Conservation (phyloP, 306 rosid genomes). For the Arachis stenosperma region DNA sequence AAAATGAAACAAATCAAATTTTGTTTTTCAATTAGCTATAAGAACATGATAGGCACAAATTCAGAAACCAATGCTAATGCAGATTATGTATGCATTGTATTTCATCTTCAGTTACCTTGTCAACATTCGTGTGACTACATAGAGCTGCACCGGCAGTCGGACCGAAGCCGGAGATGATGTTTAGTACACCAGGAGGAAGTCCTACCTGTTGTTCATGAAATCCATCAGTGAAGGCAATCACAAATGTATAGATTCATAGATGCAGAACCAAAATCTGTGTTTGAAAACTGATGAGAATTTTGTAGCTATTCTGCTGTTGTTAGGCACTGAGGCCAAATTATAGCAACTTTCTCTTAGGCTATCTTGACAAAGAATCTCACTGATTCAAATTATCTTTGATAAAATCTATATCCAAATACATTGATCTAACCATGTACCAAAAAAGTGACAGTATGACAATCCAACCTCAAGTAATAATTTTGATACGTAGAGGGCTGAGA, state of each 20-base stretch:
- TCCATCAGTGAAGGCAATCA: conserved; percentile 20
- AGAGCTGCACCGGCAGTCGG: conserved; percentile 80
- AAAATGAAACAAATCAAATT: conserved; percentile 16
- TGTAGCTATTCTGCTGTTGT: too few relatives aligned
- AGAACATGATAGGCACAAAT: conserved; percentile 7
- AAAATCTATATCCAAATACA: too few relatives aligned
- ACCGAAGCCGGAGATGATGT: conserved; percentile 72
- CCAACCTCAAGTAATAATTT: conserved; percentile 69
- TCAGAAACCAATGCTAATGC: neutral
- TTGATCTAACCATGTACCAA: too few relatives aligned
- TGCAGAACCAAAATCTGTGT: neutral
- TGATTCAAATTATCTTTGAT: too few relatives aligned
- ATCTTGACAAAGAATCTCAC: too few relatives aligned
- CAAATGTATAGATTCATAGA: neutral
- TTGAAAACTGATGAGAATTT: too few relatives aligned
- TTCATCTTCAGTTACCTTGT: conserved; percentile 52
- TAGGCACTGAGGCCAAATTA: too few relatives aligned
- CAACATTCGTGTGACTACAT: conserved; percentile 77
- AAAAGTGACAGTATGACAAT: neutral
- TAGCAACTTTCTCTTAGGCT: too few relatives aligned
- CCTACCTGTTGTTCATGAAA: conserved; percentile 61
- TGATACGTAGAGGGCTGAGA: conserved; percentile 69
- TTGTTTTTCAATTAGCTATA: conserved; percentile 19
- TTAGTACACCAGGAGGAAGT: conserved; percentile 77
- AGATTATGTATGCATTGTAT: neutral